These are phyloP conservation scores for Fusarium beomiforme DNA, from an alignment of 2,329 filamentous ascomycete genomes.

Conservation along the genomic window DNA sequence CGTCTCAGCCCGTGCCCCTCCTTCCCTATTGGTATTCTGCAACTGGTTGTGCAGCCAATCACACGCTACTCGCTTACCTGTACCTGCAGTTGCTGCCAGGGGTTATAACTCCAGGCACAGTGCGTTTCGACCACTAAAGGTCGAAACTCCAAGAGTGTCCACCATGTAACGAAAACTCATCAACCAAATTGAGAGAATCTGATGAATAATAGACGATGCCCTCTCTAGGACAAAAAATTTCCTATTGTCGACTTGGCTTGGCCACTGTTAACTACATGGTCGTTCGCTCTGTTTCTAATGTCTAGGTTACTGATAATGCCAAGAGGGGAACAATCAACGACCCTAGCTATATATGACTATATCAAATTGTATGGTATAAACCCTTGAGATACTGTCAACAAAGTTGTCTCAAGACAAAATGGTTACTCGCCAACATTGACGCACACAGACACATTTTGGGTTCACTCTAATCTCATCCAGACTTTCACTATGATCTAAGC, in stretches of 20 bases:
- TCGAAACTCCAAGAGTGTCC: slow-evolving; percentile 33
- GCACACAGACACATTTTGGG: neutral
- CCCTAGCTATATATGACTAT: neutral
- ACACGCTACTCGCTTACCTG: neutral
- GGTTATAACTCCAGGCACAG: slow-evolving; percentile 24
- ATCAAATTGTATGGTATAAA: neutral
- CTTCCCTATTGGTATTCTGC: slow-evolving; percentile 17
- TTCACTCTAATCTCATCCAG: neutral
- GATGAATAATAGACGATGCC: neutral
- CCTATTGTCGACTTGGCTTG: neutral
- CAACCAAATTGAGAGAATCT: neutral
- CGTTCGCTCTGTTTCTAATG: slow-evolving; percentile 11
- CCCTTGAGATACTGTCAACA: neutral
- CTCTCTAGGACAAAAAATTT: neutral
- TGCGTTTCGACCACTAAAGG: slow-evolving; percentile 38
- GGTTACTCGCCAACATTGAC: neutral
- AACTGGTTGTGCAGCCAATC: slow-evolving; percentile 33
- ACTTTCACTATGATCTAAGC: neutral
- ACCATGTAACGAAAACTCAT: slow-evolving; percentile 16
- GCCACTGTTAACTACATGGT: neutral
- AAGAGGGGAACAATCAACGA: neutral
- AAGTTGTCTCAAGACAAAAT: neutral
- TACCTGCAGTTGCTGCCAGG: slow-evolving; percentile 25
- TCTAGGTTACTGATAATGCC: neutral
- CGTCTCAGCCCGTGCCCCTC: slow-evolving; percentile 35